These are phyloP conservation scores for Hericium coralloides DNA, from an alignment of 768 basidiomycete species.

Conservation along the genomic window DNA sequence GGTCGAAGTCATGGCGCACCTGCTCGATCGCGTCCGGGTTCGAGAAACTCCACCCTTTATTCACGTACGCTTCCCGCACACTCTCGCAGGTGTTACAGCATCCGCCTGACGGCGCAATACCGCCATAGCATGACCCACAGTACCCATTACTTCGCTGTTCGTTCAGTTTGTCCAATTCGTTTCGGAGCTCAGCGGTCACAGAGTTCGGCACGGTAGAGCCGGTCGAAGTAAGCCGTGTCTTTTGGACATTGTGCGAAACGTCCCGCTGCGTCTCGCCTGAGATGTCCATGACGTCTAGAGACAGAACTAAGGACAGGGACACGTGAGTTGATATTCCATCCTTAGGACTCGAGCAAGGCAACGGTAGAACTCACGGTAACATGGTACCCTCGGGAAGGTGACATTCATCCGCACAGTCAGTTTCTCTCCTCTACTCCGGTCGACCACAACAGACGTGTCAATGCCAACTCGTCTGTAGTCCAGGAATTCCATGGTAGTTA, in stretches of 20 bases:
- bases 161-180: constrained; percentile 79
- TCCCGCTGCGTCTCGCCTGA: constrained; percentile 93
- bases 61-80: constrained; percentile 82
- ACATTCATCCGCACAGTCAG: constrained; percentile 86
- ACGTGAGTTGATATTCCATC: not conserved
- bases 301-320: constrained; percentile 60
- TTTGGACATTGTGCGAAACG: constrained; percentile 80
- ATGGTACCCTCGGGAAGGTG: constrained; percentile 94
- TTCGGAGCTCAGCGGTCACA: constrained; percentile 57
- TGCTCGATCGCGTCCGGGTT: constrained; percentile 91
- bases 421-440: constrained; percentile 91
- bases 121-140: constrained; percentile 97
- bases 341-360: not conserved
- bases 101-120: constrained; percentile 58
- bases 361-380: constrained; percentile 66
- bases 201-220: constrained; percentile 54
- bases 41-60: constrained; percentile 91
- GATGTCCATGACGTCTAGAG: constrained; percentile 96
- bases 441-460: constrained; percentile 90
- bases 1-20: constrained; percentile 33
- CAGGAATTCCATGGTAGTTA: constrained; percentile 90
- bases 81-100: constrained; percentile 98
- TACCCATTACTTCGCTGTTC: constrained; percentile 52
- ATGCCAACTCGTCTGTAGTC: constrained; percentile 85
- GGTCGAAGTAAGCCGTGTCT: constrained; percentile 59